Percentiles rank a stretch among this genome's conserved stretches.
Evolutionary conservation across 306 rosid genomes (phyloP).

Genomic region (Castanea mollissima): DNA sequence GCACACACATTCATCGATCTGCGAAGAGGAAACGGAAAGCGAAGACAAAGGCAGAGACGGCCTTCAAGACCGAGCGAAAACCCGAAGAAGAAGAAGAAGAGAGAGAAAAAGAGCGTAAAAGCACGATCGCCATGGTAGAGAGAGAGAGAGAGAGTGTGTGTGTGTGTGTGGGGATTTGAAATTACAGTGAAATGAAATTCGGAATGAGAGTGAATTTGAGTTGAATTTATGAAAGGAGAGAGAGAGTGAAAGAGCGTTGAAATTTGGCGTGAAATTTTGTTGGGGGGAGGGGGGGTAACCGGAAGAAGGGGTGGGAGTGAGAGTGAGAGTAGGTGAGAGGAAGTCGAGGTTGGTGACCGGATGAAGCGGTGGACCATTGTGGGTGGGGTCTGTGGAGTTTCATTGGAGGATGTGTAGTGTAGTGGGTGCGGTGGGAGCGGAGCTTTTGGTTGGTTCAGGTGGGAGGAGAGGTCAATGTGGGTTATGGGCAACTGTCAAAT

Average conservation of each 20-base stretch:
- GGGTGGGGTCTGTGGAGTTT: too few relatives aligned
- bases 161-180: background rate
- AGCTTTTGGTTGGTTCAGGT: background rate
- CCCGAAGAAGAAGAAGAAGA: background rate
- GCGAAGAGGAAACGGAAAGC: background rate
- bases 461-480: background rate
- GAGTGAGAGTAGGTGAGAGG: background rate
- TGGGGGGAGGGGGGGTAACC: background rate
- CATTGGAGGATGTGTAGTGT: too few relatives aligned
- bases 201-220: background rate
- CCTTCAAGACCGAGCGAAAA: background rate
- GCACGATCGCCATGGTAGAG: background rate
- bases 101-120: background rate
- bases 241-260: background rate
- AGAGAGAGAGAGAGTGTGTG: background rate
- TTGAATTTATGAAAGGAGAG: background rate
- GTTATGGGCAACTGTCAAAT: background rate
- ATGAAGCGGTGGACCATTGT: background rate
- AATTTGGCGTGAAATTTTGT: background rate
- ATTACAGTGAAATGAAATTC: background rate
- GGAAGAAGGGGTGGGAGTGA: background rate
- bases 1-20: background rate
- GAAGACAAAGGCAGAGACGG: background rate
- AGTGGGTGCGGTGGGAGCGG: background rate
- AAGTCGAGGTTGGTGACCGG: constrained; percentile 7